phyloP scores from a whole-genome alignment of 441 rosid species.

The Gossypium schwendimanii region DNA sequence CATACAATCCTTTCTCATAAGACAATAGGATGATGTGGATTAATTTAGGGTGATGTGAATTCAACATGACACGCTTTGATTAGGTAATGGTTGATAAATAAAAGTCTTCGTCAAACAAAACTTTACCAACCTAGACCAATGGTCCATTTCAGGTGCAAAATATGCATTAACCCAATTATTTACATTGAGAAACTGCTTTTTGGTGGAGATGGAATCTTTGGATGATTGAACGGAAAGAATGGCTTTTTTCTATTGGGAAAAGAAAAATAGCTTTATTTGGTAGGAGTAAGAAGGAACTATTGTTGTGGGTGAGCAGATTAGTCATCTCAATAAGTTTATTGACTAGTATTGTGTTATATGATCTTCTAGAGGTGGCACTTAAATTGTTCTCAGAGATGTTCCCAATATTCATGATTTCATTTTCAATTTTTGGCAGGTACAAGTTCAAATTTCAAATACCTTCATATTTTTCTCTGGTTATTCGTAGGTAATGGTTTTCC shows the following conservation, averaged over 20 bases:
- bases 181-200: background rate
- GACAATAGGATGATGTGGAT: too few species aligned
- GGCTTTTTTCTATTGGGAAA: background rate
- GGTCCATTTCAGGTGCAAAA: too few species aligned
- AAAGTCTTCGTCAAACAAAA: too few species aligned
- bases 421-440: conserved; percentile 59
- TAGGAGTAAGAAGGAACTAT: background rate
- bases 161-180: too few species aligned
- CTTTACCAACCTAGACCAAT: too few species aligned
- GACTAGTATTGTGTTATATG: background rate
- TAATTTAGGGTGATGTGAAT: too few species aligned
- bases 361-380: background rate
- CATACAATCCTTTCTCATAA: too few species aligned
- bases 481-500: conserved; percentile 57
- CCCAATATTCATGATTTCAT: background rate
- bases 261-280: background rate
- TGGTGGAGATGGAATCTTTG: background rate
- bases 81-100: too few species aligned
- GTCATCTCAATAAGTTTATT: background rate
- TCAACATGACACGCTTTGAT: too few species aligned
- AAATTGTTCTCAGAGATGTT: background rate
- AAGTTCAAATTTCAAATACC: conserved; percentile 90
- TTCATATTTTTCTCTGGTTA: conserved; percentile 89
- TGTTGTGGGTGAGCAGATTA: background rate
- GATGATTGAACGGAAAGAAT: background rate